Conservation (phyloP, 345 rosid genomes). For the Eucalyptus curtisii region DNA sequence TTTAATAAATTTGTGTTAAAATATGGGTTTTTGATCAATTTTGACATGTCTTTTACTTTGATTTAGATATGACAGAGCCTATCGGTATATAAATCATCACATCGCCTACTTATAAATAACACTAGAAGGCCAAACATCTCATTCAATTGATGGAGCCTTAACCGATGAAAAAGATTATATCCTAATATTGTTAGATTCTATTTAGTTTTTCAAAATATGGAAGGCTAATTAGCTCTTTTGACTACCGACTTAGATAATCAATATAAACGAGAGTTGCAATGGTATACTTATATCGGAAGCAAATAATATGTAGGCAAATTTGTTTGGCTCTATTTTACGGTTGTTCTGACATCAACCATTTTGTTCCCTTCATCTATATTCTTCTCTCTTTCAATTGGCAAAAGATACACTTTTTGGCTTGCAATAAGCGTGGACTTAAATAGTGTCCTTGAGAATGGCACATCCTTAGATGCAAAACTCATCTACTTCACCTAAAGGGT, state of each 20-base stretch:
- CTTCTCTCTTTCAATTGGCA: background rate
- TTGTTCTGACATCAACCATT: background rate
- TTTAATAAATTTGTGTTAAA: background rate
- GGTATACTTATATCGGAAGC: background rate
- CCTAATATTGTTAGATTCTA: background rate
- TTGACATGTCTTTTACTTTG: background rate
- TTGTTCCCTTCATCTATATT: background rate
- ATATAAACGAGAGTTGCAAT: background rate
- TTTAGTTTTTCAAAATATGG: background rate
- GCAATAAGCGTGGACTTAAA: background rate
- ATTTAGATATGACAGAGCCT: background rate
- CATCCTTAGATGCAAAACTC: background rate
- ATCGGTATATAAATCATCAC: background rate
- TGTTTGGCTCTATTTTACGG: background rate
- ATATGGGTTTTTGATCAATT: background rate
- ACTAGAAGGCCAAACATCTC: background rate
- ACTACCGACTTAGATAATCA: background rate
- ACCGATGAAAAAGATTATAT: background rate
- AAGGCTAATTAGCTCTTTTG: background rate
- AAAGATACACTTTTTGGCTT: background rate
- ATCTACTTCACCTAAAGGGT: background rate
- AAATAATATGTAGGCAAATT: background rate
- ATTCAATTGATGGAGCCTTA: background rate
- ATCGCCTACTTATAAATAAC: background rate
- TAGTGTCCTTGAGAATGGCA: background rate